Base-by-base conservation (phyloP, 2,329 filamentous ascomycete species). In the Zymoseptoria brevis region DNA sequence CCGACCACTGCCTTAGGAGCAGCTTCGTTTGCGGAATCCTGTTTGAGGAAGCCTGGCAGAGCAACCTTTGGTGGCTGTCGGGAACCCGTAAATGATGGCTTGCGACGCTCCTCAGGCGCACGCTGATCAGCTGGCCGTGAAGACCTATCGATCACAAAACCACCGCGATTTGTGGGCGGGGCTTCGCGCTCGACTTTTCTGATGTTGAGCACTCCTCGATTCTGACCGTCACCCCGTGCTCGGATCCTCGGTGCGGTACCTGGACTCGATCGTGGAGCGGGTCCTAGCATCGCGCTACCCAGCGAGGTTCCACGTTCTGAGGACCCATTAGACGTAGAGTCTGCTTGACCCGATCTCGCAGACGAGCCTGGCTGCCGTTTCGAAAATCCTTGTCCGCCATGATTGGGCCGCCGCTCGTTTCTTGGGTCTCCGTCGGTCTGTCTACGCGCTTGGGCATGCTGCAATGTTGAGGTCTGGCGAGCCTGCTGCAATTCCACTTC, bases 401-500 rank as follows among this genome's bases (percentile, higher is more conserved):
- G 13, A 45, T 16, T 7, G 16, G 35, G 35, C 13, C 35, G 35
- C 13, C 35, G 35, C 35, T 45, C 35, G 16, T 16, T 16, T 45
- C 13, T 11, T 13, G 16, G 35, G 13, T 16, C 16, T n/a, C 11
- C 13, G 13, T 45, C 35, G 16, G 35, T 7, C 35, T 45, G 11
- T 45, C 6, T 45, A 16, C 13, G 35, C 35, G 35, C 35, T 7
- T 16, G 13, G 3, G 13, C 35, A 16, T 7, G 35, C 35, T 45
- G 35, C 35, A 16, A 45, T 45, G n/a, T 45, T 2, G 35, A 45
- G 16, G 35, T n/a, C 13, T 45, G 35, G 35, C 35, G 35, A 45
- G 35, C 35, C 35, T 45, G 30, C 29, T 58, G 60, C 56, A 59
- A 53, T 55, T 26, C 51, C 55, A 65, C 60, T 35, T 45, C 41